phyloP scores from a whole-genome alignment of 2,329 filamentous ascomycete species.

The Leptographium radiaticola region DNA sequence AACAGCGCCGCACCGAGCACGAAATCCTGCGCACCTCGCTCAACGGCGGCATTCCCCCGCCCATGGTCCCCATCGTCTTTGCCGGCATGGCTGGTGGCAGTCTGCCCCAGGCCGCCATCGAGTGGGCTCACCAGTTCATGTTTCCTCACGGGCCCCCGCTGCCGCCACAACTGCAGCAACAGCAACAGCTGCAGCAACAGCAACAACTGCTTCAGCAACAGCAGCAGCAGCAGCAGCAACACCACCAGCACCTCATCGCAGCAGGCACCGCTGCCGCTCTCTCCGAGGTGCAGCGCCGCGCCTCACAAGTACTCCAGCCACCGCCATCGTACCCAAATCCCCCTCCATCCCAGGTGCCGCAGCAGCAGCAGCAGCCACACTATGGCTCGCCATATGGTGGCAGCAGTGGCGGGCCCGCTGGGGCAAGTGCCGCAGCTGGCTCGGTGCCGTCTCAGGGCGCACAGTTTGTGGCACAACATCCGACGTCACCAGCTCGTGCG shows the following conservation, averaged over 20 bases:
- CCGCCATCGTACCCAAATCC: not conserved
- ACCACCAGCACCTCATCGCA: constrained; percentile 26
- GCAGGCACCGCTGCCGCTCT: constrained; percentile 25
- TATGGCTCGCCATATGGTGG: not conserved
- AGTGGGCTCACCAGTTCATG: constrained; percentile 57
- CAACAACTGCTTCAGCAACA: constrained; percentile 15
- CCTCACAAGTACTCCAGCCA: constrained; percentile 25
- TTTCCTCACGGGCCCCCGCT: constrained; percentile 23
- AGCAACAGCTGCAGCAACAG: not conserved
- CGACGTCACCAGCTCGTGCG: constrained; percentile 33
- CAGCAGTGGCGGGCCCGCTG: constrained; percentile 21
- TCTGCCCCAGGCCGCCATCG: constrained; percentile 46
- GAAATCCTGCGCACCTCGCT: constrained; percentile 59
- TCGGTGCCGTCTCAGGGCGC: constrained; percentile 20
- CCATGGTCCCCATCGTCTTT: constrained; percentile 64
- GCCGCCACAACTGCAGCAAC: not conserved
- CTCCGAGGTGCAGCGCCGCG: constrained; percentile 39
- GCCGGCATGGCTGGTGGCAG: constrained; percentile 54
- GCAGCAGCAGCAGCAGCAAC: constrained; percentile 33
- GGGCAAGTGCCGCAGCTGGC: constrained; percentile 17
- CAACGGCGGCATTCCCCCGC: constrained; percentile 56
- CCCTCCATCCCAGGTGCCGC: not conserved
- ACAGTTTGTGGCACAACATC: constrained; percentile 28
- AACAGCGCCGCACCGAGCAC: constrained; percentile 60
- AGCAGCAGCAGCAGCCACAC: constrained; percentile 2